Base-by-base conservation (phyloP, 78 protist species). In the Cyanophora paradoxa region DNA sequence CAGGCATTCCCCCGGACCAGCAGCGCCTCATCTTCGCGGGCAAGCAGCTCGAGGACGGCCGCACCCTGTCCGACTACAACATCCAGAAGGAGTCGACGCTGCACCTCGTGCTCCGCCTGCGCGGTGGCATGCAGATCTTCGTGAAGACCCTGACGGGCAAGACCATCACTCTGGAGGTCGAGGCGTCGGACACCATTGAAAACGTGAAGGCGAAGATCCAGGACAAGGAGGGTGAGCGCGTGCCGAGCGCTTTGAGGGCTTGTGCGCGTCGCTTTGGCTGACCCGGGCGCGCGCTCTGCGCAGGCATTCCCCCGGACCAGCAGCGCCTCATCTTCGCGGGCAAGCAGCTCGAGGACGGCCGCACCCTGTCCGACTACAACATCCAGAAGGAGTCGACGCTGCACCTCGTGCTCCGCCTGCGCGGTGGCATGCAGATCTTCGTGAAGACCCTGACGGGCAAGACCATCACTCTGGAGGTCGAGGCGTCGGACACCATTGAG, bases 31-130 rank as follows among this genome's bases (percentile, higher is more conserved):
- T 82, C 56, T 82, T 82, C 31, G 82, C 82, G 28, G 87, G 87
- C 33, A 82, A 82, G 78, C 87, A 82, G 70, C 82, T 82, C 28
- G 82, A 82, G 59, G 87, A 82, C 50, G 87, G 87, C 5, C 74
- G 87, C 40, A 82, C 87, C 4, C 68, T 77, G 14, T 39, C 66
- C 14, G 87, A 82, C 66, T 82, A 82, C 78, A 82, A 80, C 77
- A 89, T 89, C 78, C 93, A 85, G 80, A 89, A 89, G 90, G 93
- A 89, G 77, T 70, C 90, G 20, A 96, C 98, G 34, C 86, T 89
- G 31, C 93, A 88, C 75, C 58, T 88, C 14, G 92, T 88, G 30
- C 92, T 88, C n/a, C 74, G 92, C 13, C 88, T 88, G 50, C 78
- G 83, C 11, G 90, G 90, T 40, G 85, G 90, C 34, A 59, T 65